These are phyloP conservation scores for Polygonum maritimum DNA, from an alignment of 148 eudicot genomes.

Conservation along the genomic window DNA sequence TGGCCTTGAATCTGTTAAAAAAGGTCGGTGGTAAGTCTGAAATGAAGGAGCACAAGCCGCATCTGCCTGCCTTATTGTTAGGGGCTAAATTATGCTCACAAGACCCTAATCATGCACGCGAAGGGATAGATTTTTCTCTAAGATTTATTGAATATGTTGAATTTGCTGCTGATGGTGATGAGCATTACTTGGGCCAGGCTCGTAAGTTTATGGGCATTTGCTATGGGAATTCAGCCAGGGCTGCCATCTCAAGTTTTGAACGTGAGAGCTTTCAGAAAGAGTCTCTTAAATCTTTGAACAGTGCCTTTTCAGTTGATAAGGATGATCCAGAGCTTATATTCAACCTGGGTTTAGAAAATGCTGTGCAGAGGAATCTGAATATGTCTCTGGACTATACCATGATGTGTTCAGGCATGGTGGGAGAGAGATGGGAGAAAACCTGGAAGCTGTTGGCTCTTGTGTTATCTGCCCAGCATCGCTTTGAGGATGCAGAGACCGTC, in stretches of 20 bases:
- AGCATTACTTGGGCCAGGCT: constrained; percentile 56
- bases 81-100: constrained; percentile 77
- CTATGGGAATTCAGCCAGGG: constrained; percentile 69
- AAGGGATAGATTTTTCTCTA: constrained; percentile 56
- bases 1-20: constrained; percentile 52
- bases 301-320: constrained; percentile 24
- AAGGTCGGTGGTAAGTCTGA: constrained; percentile 56
- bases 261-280: constrained; percentile 42
- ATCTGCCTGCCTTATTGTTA: constrained; percentile 51
- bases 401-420: constrained; percentile 49
- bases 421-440: constrained; percentile 48
- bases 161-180: constrained; percentile 31
- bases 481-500: constrained; percentile 73
- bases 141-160: constrained; percentile 42
- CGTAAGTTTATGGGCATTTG: constrained; percentile 67
- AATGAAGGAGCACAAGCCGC: constrained; percentile 38
- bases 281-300: constrained; percentile 37
- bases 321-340: constrained; percentile 56
- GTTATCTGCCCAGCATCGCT: constrained; percentile 66
- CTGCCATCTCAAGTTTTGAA: constrained; percentile 40
- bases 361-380: constrained; percentile 58
- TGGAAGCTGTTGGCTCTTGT: constrained; percentile 68
- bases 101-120: constrained; percentile 40
- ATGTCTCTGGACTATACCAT: constrained; percentile 50
- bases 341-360: constrained; percentile 63